Conservation (phyloP, 306 rosid genomes). For the Betula pendula region DNA sequence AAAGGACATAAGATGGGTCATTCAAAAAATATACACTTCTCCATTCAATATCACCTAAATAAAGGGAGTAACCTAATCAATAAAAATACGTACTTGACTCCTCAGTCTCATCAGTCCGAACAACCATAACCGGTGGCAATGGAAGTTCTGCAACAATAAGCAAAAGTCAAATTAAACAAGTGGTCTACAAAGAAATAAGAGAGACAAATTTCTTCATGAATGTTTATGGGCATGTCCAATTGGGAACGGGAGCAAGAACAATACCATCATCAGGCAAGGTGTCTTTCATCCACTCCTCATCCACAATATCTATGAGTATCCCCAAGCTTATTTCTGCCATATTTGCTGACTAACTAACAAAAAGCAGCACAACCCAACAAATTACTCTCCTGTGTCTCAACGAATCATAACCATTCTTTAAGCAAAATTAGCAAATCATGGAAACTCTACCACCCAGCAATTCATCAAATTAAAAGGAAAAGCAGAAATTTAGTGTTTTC, state of each 20-base stretch:
- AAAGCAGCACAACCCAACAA: background rate
- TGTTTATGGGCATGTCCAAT: background rate
- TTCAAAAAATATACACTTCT: background rate
- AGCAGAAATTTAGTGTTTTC: background rate
- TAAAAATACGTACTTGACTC: slow-evolving; percentile 6
- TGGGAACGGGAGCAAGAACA: background rate
- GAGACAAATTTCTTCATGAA: background rate
- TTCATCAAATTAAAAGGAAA: background rate
- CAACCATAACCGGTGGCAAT: slow-evolving; percentile 9
- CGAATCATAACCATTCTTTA: background rate
- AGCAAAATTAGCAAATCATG: background rate
- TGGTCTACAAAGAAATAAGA: background rate
- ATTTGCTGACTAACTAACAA: background rate
- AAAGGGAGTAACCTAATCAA: background rate
- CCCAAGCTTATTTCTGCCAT: slow-evolving; percentile 10
- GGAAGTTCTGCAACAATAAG: slow-evolving; percentile 10
- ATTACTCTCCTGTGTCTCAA: background rate
- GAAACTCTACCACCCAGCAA: background rate
- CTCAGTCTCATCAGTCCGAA: background rate
- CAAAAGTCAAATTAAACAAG: background rate
- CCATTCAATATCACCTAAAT: background rate
- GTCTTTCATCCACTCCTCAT: slow-evolving; percentile 17
- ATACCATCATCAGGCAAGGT: slow-evolving; percentile 13
- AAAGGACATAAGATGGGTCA: background rate
- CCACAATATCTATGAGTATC: slow-evolving; percentile 10